Conservation (phyloP, 306 rosid species). For the Pyrus communis region DNA sequence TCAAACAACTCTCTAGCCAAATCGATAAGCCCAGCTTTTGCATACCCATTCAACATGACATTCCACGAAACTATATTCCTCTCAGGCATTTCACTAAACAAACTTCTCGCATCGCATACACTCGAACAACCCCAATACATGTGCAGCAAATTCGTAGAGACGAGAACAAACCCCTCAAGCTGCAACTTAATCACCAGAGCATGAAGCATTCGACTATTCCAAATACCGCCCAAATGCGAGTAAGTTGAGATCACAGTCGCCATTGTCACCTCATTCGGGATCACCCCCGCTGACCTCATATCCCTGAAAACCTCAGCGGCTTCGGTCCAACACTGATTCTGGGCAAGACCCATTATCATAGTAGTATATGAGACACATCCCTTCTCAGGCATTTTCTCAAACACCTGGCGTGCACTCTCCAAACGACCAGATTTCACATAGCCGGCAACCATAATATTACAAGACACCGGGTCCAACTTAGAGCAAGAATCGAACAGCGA, state of each 20-base stretch:
- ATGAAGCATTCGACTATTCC: conserved; percentile 62
- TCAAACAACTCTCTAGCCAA: conserved; percentile 64
- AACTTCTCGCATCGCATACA: conserved; percentile 44
- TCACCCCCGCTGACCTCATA: conserved; percentile 50
- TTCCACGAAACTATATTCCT: conserved; percentile 75
- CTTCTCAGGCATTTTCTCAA: conserved; percentile 57
- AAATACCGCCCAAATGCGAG: conserved; percentile 47
- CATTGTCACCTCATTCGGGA: conserved; percentile 64
- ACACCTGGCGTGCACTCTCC: conserved; percentile 55
- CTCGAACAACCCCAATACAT: conserved; percentile 62
- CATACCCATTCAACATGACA: conserved; percentile 77
- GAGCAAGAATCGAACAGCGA: conserved; percentile 39
- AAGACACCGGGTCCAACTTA: conserved; percentile 52
- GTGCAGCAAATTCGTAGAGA: conserved; percentile 70
- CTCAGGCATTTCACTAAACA: conserved; percentile 61
- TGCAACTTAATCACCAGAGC: conserved; percentile 45
- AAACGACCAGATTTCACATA: conserved; percentile 48
- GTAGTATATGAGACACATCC: conserved; percentile 72
- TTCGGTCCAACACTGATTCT: conserved; percentile 47
- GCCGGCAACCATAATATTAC: conserved; percentile 78
- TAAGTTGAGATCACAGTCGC: conserved; percentile 60
- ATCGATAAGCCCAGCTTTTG: conserved; percentile 57
- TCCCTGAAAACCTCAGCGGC: conserved; percentile 65
- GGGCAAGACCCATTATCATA: conserved; percentile 76
- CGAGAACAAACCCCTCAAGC: conserved; percentile 43